Conservation (phyloP, 345 rosid species). For the Eucalyptus polyanthemos region DNA sequence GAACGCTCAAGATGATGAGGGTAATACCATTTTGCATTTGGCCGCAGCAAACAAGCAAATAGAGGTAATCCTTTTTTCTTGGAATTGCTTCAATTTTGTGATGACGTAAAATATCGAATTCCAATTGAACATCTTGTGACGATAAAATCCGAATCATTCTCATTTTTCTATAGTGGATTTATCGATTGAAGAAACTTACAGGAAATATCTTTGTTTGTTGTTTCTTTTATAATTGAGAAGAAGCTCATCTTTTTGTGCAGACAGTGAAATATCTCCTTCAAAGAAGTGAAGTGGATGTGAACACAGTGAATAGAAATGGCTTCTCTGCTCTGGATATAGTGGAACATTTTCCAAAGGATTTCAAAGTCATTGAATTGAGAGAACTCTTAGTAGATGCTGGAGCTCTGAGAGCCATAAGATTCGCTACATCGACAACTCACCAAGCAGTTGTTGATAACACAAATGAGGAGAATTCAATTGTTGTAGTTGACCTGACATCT, state of each 20-base stretch:
- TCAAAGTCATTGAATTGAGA: not conserved
- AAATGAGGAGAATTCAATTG: too few species aligned
- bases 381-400: not conserved
- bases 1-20: not conserved
- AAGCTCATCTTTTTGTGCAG: not conserved
- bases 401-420: not conserved
- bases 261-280: not conserved
- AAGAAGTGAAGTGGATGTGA: not conserved
- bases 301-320: not conserved
- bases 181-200: not conserved
- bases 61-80: not conserved
- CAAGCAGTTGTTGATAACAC: not conserved
- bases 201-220: not conserved
- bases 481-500: too few species aligned
- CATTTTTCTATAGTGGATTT: not conserved
- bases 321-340: not conserved
- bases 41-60: not conserved
- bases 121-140: not conserved
- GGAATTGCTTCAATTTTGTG: not conserved
- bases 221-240: not conserved
- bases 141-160: not conserved
- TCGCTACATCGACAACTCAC: not conserved
- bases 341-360: not conserved
- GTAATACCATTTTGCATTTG: not conserved
- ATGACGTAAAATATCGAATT: not conserved